Conservation (phyloP, 73 alveolate genomes). For the Paramecium primaurelia region DNA sequence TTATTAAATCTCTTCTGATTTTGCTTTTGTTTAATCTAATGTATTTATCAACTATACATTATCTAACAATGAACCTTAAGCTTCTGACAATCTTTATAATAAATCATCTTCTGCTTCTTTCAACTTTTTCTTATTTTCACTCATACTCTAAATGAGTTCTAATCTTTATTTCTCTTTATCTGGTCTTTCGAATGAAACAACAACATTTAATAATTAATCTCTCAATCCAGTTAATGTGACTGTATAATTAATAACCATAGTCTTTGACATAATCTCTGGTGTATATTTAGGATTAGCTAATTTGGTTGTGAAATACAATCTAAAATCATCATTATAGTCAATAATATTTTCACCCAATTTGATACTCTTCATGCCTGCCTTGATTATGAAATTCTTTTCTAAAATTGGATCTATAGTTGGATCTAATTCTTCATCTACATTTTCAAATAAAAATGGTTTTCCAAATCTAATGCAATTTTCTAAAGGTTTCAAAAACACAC, state of each 20-base stretch:
- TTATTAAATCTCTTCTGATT: slow-evolving; percentile 67
- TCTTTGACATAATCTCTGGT: slow-evolving; percentile 98
- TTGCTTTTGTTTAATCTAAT: slow-evolving; percentile 72
- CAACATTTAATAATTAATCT: slow-evolving; percentile 70
- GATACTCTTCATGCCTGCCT: slow-evolving; percentile 83
- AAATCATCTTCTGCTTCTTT: slow-evolving; percentile 56
- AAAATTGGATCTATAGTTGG: slow-evolving; percentile 94
- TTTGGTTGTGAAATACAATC: slow-evolving; percentile 98
- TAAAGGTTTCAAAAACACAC: slow-evolving; percentile 75
- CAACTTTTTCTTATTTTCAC: slow-evolving; percentile 40
- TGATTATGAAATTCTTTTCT: slow-evolving; percentile 87
- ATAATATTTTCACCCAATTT: slow-evolving; percentile 86
- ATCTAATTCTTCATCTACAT: slow-evolving; percentile 93
- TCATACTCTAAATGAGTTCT: slow-evolving; percentile 67
- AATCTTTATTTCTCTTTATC: slow-evolving; percentile 66
- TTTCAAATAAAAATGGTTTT: slow-evolving; percentile 94
- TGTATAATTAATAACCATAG: slow-evolving; percentile 96
- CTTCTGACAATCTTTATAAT: slow-evolving; percentile 51
- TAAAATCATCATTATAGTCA: slow-evolving; percentile 85
- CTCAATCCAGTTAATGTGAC: slow-evolving; percentile 97
- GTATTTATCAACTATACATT: slow-evolving; percentile 78
- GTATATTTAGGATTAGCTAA: slow-evolving; percentile 98
- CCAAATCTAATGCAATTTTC: slow-evolving; percentile 93
- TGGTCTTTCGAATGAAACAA: slow-evolving; percentile 65
- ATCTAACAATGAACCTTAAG: slow-evolving; percentile 77